Percentiles rank a stretch among this genome's conserved stretches.
phyloP scores from a whole-genome alignment of 371 early-diverging fungal species.

The Mortierella sp. region DNA sequence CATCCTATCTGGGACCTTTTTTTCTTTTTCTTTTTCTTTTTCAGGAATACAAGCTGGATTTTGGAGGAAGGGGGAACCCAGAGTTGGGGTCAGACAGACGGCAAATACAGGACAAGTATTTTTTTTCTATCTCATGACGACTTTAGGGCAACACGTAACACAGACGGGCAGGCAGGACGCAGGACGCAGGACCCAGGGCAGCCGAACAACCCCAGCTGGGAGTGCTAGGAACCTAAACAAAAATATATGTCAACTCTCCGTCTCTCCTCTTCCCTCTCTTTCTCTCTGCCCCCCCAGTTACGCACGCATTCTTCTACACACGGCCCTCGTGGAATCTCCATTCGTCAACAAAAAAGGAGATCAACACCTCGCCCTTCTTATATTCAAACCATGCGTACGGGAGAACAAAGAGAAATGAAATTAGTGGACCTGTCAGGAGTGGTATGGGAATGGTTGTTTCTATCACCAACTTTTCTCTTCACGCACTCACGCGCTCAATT shows the following conservation, averaged over 20 bases:
- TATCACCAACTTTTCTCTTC: neutral
- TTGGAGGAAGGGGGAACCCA: neutral
- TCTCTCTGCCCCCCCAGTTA: constrained; percentile 5
- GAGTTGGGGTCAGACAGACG: neutral
- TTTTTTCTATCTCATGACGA: neutral
- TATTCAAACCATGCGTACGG: neutral
- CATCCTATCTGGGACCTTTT: neutral
- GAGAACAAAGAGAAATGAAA: neutral
- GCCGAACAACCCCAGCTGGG: constrained; percentile 2
- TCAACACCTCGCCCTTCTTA: neutral
- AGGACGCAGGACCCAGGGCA: neutral
- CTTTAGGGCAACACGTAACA: neutral
- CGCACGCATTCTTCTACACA: constrained; percentile 15
- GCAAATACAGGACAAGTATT: neutral
- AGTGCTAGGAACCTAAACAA: constrained; percentile 8
- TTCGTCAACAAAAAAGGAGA: constrained; percentile 7
- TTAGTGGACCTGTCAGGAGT: neutral
- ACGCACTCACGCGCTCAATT: neutral
- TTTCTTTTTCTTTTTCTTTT: neutral
- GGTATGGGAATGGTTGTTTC: neutral
- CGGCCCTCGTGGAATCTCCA: constrained; percentile 11
- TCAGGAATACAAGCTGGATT: neutral
- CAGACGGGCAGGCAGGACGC: neutral
- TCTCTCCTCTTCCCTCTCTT: neutral
- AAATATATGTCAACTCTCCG: constrained; percentile 3